Base-by-base conservation (phyloP, 192 early-diverging fungal species). In the Haplosporangium gracile region DNA sequence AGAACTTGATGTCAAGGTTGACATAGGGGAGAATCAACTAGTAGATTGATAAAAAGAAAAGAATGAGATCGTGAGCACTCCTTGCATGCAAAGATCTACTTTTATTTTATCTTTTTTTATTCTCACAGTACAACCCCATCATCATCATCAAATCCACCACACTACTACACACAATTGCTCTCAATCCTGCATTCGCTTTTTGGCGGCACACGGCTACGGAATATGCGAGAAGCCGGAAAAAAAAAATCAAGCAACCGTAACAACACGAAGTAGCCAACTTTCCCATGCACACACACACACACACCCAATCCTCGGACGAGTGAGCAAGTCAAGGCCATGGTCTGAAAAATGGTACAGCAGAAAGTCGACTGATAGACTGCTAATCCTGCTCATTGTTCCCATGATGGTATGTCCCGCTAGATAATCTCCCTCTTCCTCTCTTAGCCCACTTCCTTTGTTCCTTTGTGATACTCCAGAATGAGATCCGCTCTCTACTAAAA, bases 1-100 rank as follows among this genome's bases (percentile, higher is more conserved):
- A 99, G 94, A 96, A 99, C 95, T 97, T 97, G 93, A 98, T 97
- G 85, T 97, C 96, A 72, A 97, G 88, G 72, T 97, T 91, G 72
- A 97, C 88, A 88, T 96, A 95, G 45, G 97, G 97, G 47, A 96
- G 91, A 88, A 97, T 96, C 70, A 97, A 90, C 91, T 95, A 83
- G 13, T 26, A 42, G 20, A 51, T 68, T 1, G 42, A 63, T 49
- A 26, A 39, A 51, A 65, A 29, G 42, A 13, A 15, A 45, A 6
- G 20, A n/a, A 22, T 24, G 2, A 5, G 32, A 22, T 53, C 20
- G 55, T 57, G 53, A 57, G 47, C 22, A 36, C 74, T 9, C 45
- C 45, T 45, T 73, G 29, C 26, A 47, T 47, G 15, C n/a, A 45
- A 3, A 16, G 72, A 45, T 40, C 72, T 24, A 57, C 73, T 38